Conservation (phyloP, 805 yeast genomes). For the Saccharomycopsis guyanensis region DNA sequence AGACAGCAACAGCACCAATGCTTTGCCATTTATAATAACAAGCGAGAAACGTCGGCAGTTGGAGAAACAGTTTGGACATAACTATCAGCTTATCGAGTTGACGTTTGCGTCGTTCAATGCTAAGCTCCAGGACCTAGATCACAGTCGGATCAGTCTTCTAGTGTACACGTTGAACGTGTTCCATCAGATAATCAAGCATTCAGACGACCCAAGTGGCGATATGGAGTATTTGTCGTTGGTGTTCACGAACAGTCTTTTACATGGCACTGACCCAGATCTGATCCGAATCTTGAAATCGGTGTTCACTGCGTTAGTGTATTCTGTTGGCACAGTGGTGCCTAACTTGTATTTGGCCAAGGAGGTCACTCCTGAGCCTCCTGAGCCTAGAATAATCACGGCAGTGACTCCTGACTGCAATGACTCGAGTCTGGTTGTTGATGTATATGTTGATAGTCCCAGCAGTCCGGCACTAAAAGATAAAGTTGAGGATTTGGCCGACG, state of each 20-base stretch:
- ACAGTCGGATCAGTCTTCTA: not conserved
- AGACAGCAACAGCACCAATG: not conserved
- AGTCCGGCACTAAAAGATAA: not conserved
- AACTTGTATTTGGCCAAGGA: not conserved
- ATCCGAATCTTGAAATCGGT: constrained; percentile 2
- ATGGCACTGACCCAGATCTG: not conserved
- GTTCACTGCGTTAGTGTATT: constrained; percentile 9
- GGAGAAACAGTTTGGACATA: not conserved
- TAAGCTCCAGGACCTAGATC: constrained; percentile 5
- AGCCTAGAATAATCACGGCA: not conserved
- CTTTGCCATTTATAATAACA: not conserved
- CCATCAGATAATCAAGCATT: constrained; percentile 3
- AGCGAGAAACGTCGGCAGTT: not conserved
- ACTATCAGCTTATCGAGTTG: constrained; percentile 6
- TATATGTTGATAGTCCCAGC: not conserved
- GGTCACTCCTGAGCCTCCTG: not conserved
- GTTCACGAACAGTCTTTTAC: constrained; percentile 5
- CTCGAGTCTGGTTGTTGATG: not conserved
- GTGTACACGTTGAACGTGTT: constrained; percentile 10
- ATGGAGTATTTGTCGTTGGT: constrained; percentile 12
- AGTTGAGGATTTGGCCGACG: not conserved
- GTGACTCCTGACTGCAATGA: not conserved
- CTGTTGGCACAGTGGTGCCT: constrained; percentile 18
- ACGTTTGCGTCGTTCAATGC: constrained; percentile 8
- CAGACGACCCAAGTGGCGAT: constrained; percentile 1